phyloP scores from a whole-genome alignment of 2,329 filamentous ascomycete species.

The Domatiomyces globalis region DNA sequence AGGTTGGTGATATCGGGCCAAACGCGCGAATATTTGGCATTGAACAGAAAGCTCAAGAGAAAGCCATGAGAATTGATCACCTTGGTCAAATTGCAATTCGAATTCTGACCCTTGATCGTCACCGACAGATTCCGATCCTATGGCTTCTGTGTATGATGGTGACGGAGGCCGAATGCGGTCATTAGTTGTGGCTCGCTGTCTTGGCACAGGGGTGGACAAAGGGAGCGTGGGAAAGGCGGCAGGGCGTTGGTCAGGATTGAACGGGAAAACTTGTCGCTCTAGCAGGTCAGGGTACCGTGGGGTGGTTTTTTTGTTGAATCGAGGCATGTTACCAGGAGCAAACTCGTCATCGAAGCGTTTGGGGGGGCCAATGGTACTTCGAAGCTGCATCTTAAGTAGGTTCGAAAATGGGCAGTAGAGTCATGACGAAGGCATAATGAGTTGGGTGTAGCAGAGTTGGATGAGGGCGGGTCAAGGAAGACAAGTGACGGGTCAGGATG shows the following conservation, averaged over 20 bases:
- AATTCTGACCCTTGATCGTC: not conserved
- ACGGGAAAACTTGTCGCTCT: conserved; percentile 12
- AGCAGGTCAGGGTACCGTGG: conserved; percentile 16
- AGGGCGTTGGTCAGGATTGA: conserved; percentile 27
- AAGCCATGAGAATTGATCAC: not conserved
- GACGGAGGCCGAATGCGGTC: not conserved
- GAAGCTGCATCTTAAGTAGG: conserved; percentile 21
- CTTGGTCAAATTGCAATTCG: not conserved
- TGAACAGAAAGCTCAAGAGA: not conserved
- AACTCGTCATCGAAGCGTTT: conserved; percentile 20
- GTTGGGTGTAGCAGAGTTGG: not conserved
- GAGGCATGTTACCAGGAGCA: conserved; percentile 8
- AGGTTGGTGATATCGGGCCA: not conserved
- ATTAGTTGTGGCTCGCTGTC: not conserved
- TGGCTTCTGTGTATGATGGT: not conserved
- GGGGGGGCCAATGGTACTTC: conserved; percentile 22
- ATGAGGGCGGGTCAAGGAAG: conserved; percentile 1
- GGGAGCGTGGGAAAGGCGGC: conserved; percentile 30
- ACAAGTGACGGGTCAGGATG: not conserved
- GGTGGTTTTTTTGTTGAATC: conserved; percentile 6
- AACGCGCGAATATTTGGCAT: not conserved
- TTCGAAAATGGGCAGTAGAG: conserved; percentile 12
- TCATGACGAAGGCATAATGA: not conserved
- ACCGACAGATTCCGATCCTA: not conserved
- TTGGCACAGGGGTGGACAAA: not conserved